Percentiles rank a stretch among this genome's conserved stretches.
These are phyloP conservation scores for Zizania latifolia DNA, from an alignment of 176 grass and related monocot genomes.

Conservation along the genomic window DNA sequence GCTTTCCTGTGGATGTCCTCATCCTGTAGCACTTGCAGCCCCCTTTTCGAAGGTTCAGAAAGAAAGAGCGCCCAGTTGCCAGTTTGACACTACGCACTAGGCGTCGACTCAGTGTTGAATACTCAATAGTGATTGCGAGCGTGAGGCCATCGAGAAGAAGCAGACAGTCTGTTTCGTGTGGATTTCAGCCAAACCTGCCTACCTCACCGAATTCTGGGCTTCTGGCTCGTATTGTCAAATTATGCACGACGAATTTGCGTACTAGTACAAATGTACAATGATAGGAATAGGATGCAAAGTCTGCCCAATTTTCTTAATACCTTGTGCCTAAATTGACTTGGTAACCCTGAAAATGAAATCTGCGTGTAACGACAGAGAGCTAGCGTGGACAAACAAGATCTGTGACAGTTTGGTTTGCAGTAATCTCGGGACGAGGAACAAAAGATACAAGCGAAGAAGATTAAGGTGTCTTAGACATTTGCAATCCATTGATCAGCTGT, in stretches of 20 bases:
- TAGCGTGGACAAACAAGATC: no score
- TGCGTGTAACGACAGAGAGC: no score
- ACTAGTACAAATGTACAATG: no score
- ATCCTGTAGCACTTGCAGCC: no score
- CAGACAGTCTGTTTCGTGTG: not conserved
- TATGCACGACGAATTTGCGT: not conserved
- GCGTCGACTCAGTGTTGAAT: not conserved
- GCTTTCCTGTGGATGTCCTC: not conserved
- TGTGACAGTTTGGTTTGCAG: not conserved
- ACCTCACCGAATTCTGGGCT: constrained; percentile 9
- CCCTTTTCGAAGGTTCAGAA: not conserved
- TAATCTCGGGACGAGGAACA: not conserved
- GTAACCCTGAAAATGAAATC: no score
- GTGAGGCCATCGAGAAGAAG: not conserved
- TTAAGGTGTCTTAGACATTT: no score
- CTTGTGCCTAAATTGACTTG: not conserved
- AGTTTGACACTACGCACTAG: not conserved
- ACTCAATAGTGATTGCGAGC: not conserved
- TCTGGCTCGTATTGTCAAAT: not conserved
- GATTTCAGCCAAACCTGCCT: constrained; percentile 31
- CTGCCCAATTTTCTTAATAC: not conserved
- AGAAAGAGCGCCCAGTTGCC: not conserved
- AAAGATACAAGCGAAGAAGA: not conserved
- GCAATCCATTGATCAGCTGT: no score
- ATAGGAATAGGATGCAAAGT: not conserved